Base-by-base conservation (phyloP, 257 asterid genomes). In the Lycium barbarum region DNA sequence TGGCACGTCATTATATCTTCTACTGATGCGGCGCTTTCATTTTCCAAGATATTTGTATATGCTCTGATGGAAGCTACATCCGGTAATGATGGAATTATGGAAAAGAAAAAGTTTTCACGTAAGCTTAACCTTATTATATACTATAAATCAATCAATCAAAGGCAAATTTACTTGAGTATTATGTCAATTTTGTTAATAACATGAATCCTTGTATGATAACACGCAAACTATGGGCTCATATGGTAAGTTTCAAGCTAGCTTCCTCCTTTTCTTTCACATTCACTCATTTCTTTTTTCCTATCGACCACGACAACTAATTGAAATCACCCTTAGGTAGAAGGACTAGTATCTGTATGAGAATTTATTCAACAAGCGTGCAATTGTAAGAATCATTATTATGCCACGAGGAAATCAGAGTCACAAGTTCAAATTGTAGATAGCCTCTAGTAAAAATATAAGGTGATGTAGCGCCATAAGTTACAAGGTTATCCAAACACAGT, bases 61-160 rank as follows among this genome's bases (percentile, higher is more conserved):
- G 6, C 11, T 0, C 45, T 11, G n/a, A 47, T 45, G 55, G 55
- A 71, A 71, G 35, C 79, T 40, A 43, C n/a, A 45, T 74, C 36
- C 15, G 51, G 63, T 7, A 76, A 51, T 62, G 12, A 49, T 3
- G 2, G 59, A 47, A n/a, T 22, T 73, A 22, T 51, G 45, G 63
- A 76, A 76, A 76, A 76, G 22, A 76, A 51, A 76, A 76, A 0
- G 47, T 76, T 76, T 53, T 76, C 47, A 76, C 82, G 63, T 76
- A 76, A 26, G 81, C 81, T 53, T 26, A 7, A 74, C 22, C 14
- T 49, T 51, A 7, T 47, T 12, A n/a, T n/a, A 45, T n/a, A 9
- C 20, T 0, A 73, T 12, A 8, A 76, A 22, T 51, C 13, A 76
- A 76, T 53, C 82, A 76, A 76, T 22, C 61, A 17, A 58, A 6